A percentile compares a stretch with the other conserved stretches of the same genome.
Evolutionary conservation across 768 basidiomycete species (phyloP).

Genomic region (Rhodotorula taiwanensis): DNA sequence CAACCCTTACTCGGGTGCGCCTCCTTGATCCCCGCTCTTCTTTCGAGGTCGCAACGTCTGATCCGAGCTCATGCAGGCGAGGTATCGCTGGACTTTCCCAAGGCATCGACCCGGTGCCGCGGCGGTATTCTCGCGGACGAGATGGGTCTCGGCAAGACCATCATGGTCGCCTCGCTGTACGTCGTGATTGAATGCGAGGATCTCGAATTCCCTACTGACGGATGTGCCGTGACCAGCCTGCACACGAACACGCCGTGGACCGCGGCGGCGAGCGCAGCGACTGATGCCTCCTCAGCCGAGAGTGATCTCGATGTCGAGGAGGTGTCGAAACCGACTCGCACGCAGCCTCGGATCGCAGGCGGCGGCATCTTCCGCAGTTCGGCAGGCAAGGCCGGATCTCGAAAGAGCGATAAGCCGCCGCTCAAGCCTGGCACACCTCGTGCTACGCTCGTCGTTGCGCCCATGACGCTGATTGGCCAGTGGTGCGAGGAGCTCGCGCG

Average conservation of each 20-base stretch:
- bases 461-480: constrained; percentile 81
- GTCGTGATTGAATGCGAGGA: constrained; percentile 35
- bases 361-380: neutral
- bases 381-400: neutral
- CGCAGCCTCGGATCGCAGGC: neutral
- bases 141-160: constrained; percentile 95
- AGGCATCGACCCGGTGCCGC: constrained; percentile 63
- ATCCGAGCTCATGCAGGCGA: constrained; percentile 51
- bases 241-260: constrained; percentile 32
- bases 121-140: constrained; percentile 85
- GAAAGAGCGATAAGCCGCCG: neutral
- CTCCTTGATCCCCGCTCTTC: neutral
- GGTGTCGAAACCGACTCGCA: neutral
- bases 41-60: too few species aligned
- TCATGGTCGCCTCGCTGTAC: constrained; percentile 76
- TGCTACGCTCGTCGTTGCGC: constrained; percentile 77
- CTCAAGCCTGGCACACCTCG: constrained; percentile 23
- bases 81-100: constrained; percentile 75
- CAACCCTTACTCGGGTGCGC: constrained; percentile 67
- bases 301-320: neutral
- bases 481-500: constrained; percentile 88
- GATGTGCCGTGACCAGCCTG: neutral
- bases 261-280: neutral
- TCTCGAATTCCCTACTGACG: neutral
- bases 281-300: neutral